phyloP scores from a whole-genome alignment of 306 rosid genomes.

The Cucurbita moschata region DNA sequence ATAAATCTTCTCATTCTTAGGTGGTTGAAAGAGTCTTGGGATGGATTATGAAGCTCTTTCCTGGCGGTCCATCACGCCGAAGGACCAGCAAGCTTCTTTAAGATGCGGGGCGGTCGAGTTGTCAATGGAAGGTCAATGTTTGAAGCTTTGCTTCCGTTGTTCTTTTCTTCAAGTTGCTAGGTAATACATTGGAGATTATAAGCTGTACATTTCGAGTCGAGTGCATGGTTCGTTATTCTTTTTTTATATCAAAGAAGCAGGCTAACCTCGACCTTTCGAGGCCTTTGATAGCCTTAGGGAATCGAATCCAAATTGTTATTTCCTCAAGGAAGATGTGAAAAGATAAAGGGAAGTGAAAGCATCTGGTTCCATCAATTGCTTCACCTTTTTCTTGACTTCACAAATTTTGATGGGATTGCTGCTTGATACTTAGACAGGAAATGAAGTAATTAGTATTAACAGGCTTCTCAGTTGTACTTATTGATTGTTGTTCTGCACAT shows the following conservation, averaged over 20 bases:
- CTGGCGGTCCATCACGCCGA: constrained; percentile 81
- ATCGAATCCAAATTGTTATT: background rate
- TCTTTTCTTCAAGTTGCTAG: background rate
- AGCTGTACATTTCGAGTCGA: constrained; percentile 5
- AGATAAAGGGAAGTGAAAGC: background rate
- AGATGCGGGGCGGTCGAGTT: constrained; percentile 1
- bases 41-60: constrained; percentile 97
- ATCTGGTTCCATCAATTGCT: background rate
- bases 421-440: background rate
- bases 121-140: background rate
- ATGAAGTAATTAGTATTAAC: background rate
- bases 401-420: constrained; percentile 1
- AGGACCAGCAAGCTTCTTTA: constrained; percentile 88
- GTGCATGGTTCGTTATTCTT: background rate
- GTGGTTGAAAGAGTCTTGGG: constrained; percentile 97
- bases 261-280: background rate
- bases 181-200: background rate
- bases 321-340: background rate
- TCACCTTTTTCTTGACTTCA: background rate
- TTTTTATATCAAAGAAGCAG: constrained; percentile 1
- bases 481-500: background rate
- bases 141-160: background rate
- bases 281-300: background rate
- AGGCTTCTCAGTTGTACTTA: background rate
- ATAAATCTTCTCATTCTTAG: constrained; percentile 15